Conservation (phyloP, 1,139 yeast species). For the Tardiomyces digboiensis region DNA sequence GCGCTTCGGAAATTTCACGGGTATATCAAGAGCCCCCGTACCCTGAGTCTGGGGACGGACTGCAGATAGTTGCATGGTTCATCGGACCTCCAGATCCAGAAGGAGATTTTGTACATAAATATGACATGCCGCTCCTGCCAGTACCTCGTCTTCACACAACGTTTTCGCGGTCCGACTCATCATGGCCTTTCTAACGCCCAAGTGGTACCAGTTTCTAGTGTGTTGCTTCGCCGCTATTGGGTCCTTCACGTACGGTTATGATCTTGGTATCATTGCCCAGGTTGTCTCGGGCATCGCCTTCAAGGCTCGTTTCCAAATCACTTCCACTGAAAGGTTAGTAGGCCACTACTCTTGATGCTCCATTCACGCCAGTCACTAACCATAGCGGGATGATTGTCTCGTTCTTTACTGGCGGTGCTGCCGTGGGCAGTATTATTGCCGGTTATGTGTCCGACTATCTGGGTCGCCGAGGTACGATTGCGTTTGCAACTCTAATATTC, state of each 20-base stretch:
- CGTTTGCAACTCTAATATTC: neutral
- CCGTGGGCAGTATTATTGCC: slow-evolving; percentile 24
- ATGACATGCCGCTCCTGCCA: too few species aligned
- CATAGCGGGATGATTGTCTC: slow-evolving; percentile 21
- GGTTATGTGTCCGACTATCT: slow-evolving; percentile 10
- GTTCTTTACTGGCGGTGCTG: slow-evolving; percentile 26
- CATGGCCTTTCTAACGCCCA: neutral
- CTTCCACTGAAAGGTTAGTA: slow-evolving; percentile 16
- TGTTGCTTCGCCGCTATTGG: slow-evolving; percentile 26
- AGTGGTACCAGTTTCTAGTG: slow-evolving; percentile 18
- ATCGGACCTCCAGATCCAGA: too few species aligned
- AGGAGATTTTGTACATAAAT: too few species aligned
- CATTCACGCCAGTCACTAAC: too few species aligned
- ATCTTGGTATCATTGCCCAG: slow-evolving; percentile 23
- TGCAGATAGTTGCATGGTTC: too few species aligned
- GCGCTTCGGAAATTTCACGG: too few species aligned
- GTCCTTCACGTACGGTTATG: slow-evolving; percentile 25
- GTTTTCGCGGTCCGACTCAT: too few species aligned
- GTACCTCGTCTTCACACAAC: too few species aligned
- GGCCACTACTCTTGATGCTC: too few species aligned
- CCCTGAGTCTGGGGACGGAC: too few species aligned
- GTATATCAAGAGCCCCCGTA: too few species aligned
- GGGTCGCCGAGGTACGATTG: slow-evolving; percentile 15
- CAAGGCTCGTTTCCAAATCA: slow-evolving; percentile 14
- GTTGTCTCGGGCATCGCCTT: slow-evolving; percentile 22